Conservation (phyloP, 208 protist species). For the Angomonas deanei region DNA sequence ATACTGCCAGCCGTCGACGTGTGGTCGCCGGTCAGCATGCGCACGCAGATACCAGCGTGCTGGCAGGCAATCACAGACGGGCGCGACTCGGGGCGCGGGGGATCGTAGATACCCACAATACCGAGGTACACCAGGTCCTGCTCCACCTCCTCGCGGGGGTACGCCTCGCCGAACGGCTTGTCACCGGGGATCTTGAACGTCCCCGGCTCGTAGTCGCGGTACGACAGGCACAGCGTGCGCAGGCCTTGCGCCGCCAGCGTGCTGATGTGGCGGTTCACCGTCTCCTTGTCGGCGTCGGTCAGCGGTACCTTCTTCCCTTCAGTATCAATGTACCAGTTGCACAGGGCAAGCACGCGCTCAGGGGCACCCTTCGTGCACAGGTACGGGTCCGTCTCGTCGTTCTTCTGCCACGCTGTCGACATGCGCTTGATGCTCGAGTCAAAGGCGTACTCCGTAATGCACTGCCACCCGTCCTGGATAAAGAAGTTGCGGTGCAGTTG, state of each 20-base stretch:
- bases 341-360: conserved; percentile 78
- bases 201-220: conserved; percentile 25
- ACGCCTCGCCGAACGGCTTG: conserved; percentile 43
- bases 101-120: conserved; percentile 91
- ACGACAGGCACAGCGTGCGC: conserved; percentile 65
- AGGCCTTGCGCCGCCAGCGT: conserved; percentile 57
- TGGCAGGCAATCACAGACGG: conserved; percentile 83
- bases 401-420: conserved; percentile 74
- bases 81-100: conserved; percentile 78
- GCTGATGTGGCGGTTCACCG: conserved; percentile 44
- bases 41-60: conserved; percentile 83
- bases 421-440: conserved; percentile 88
- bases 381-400: conserved; percentile 44
- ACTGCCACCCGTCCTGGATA: conserved; percentile 66
- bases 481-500: conserved; percentile 57
- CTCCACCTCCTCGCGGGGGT: conserved; percentile 72
- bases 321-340: conserved; percentile 34
- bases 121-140: conserved; percentile 81
- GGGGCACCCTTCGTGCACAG: conserved; percentile 86
- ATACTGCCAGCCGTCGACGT: conserved; percentile 81
- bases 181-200: conserved; percentile 31
- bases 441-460: conserved; percentile 81
- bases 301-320: conserved; percentile 26
- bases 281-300: conserved; percentile 29
- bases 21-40: conserved; percentile 92